Evolutionary conservation across 306 rosid genomes (phyloP).

Genomic region (Delonix regia): DNA sequence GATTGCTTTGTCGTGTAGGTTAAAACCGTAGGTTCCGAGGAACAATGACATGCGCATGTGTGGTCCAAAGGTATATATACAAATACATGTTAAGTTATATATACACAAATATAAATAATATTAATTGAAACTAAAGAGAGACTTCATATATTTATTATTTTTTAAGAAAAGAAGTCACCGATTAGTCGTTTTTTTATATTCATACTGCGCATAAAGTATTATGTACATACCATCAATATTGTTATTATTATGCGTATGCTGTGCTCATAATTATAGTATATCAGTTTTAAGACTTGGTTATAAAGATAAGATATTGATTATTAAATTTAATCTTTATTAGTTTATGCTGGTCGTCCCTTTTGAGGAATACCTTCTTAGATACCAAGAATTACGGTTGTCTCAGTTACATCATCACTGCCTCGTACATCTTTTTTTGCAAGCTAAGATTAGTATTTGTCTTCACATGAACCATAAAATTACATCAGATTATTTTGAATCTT

Average conservation of each 20-base stretch:
- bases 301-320: neutral
- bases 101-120: no score
- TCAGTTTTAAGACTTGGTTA: neutral
- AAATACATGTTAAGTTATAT: no score
- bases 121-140: no score
- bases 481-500: neutral
- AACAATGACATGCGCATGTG: constrained; percentile 25
- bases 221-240: no score
- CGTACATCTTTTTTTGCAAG: constrained; percentile 19
- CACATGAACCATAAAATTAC: neutral
- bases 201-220: no score
- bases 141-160: no score
- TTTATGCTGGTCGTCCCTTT: neutral
- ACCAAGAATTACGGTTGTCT: constrained; percentile 26
- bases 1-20: constrained; percentile 20
- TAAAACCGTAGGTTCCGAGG: constrained; percentile 22
- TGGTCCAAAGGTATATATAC: neutral
- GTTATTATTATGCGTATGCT: no score
- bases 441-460: constrained; percentile 21
- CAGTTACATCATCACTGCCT: constrained; percentile 18
- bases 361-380: constrained; percentile 1
- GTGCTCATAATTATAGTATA: no score
- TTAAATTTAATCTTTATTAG: neutral
- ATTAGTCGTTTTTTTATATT: no score
- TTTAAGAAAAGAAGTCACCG: neutral